Conservation (phyloP, 176 grass and related monocot genomes). For the bread wheat (Triticum aestivum) region IWGSC_CS_RefSeq_v2.1 NC_057799.1:652376592-652377091, state of each 20-base stretch:
- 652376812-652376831: conserved; percentile 32
- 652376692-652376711: not conserved
- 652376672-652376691: conserved; percentile 5
- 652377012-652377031: not conserved
- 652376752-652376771: conserved; percentile 13
- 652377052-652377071: not conserved
- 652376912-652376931: conserved; percentile 31
- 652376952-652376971: not conserved
- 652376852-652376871: not conserved
- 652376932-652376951: not conserved
- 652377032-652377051: too few relatives aligned
- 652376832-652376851: not conserved
- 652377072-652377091: not conserved
- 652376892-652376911: not conserved
- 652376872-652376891: conserved; percentile 19
- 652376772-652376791: too few relatives aligned
- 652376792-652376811: not conserved
- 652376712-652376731: conserved; percentile 6
- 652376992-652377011: not conserved
- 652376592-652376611: too few relatives aligned
- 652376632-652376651: too few relatives aligned
- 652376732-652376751: conserved; percentile 19
- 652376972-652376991: not conserved
- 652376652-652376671: not conserved
- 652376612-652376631: accelerated